Conservation (phyloP, 192 early-diverging fungal species). For the Chytriomyces hyalinus region DNA sequence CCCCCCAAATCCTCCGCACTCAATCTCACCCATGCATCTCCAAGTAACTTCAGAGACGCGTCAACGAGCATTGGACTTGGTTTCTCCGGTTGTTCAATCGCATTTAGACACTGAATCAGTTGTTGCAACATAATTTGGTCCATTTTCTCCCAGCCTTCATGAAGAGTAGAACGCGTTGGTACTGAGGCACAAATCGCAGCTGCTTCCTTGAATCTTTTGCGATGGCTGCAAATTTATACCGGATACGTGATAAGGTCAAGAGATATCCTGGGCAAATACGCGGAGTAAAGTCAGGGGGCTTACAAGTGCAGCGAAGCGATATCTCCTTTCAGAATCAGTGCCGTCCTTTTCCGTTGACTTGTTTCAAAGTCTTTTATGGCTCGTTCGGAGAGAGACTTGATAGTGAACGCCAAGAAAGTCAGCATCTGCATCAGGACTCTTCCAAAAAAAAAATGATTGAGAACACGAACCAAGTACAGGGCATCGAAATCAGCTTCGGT, state of each 20-base stretch:
- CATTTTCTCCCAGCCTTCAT: conserved; percentile 68
- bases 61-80: neutral
- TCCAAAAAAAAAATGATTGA: neutral
- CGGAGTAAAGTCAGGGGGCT: conserved; percentile 24
- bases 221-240: conserved; percentile 41
- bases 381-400: conserved; percentile 64
- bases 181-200: conserved; percentile 66
- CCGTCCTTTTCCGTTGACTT: conserved; percentile 64
- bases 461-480: conserved; percentile 67
- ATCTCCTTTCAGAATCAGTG: conserved; percentile 71
- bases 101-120: conserved; percentile 66
- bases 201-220: conserved; percentile 71
- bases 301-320: conserved; percentile 81
- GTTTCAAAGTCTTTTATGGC: conserved; percentile 75
- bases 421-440: neutral
- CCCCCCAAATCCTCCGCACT: conserved; percentile 4
- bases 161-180: conserved; percentile 54
- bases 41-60: conserved; percentile 6
- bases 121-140: conserved; percentile 71
- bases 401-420: neutral
- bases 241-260: too few relatives aligned
- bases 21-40: neutral
- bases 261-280: neutral
- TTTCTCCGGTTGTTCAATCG: conserved; percentile 41
- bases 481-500: conserved; percentile 71